Conservation (phyloP, 495 filamentous ascomycete genomes). For the Aspergillus carlsbadensis region DNA sequence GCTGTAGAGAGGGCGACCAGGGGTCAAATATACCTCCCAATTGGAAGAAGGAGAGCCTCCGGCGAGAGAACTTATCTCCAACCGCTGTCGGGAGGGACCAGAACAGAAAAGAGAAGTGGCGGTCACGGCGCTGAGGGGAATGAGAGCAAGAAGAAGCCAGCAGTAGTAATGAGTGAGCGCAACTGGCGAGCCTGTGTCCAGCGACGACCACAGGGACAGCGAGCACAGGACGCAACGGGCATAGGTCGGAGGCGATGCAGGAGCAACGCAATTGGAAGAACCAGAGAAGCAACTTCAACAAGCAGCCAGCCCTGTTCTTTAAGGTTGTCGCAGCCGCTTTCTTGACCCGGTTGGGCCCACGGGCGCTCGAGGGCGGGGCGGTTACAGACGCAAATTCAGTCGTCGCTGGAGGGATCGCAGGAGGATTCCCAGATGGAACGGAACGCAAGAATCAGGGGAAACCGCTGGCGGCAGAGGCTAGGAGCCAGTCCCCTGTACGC, state of each 20-base stretch:
- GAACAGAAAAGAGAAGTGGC: slow-evolving; percentile 15
- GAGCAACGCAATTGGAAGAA: slow-evolving; percentile 10
- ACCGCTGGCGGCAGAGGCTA: neutral
- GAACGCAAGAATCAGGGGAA: slow-evolving; percentile 11
- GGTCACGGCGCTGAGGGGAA: slow-evolving; percentile 16
- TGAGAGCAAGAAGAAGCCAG: neutral
- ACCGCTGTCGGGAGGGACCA: neutral
- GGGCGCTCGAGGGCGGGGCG: slow-evolving; percentile 24
- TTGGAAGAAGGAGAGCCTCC: slow-evolving; percentile 8
- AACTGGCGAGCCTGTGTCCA: slow-evolving; percentile 3
- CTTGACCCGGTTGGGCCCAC: slow-evolving; percentile 30
- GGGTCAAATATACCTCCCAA: slow-evolving; percentile 4
- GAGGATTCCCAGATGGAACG: neutral
- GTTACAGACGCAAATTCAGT: slow-evolving; percentile 8
- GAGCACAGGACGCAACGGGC: neutral
- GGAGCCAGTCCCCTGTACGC: neutral
- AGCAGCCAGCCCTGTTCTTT: slow-evolving; percentile 18
- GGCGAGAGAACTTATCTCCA: neutral
- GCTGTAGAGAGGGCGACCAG: neutral
- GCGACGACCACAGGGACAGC: neutral
- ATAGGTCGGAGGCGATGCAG: slow-evolving; percentile 17
- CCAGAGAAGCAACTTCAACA: slow-evolving; percentile 2
- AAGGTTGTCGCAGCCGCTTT: slow-evolving; percentile 32
- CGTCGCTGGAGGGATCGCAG: neutral
- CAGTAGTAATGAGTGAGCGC: slow-evolving; percentile 5